Percentiles rank a stretch among this genome's conserved stretches.
Evolutionary conservation across 257 asterid genomes (phyloP).

Genomic region (Capsicum baccatum): DNA sequence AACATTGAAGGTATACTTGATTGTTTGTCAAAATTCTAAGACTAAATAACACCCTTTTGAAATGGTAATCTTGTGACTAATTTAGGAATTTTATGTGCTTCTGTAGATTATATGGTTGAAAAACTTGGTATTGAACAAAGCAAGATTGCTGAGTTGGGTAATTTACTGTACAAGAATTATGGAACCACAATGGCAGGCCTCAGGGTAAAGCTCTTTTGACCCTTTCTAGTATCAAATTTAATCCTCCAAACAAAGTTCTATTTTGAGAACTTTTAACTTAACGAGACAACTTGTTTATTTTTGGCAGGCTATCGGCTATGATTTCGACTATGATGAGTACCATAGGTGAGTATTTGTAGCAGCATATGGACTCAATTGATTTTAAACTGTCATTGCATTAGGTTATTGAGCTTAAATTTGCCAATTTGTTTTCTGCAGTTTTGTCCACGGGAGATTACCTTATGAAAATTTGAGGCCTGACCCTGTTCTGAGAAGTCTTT

Average conservation of each 20-base stretch:
- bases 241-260: not conserved
- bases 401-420: not conserved
- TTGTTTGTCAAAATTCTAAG: not conserved
- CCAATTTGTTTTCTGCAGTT: slow-evolving; percentile 47
- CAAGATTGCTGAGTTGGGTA: slow-evolving; percentile 65
- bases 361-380: not conserved
- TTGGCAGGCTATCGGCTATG: slow-evolving; percentile 93
- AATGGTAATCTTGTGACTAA: slow-evolving; percentile 18
- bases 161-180: slow-evolving; percentile 78
- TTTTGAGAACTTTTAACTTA: not conserved
- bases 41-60: too few relatives aligned
- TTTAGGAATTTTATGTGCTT: not conserved
- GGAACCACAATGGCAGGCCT: slow-evolving; percentile 99
- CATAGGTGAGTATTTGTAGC: slow-evolving; percentile 56
- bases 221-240: not conserved
- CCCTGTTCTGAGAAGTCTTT: slow-evolving; percentile 77
- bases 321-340: slow-evolving; percentile 93
- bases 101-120: slow-evolving; percentile 79
- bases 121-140: slow-evolving; percentile 74
- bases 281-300: slow-evolving; percentile 17
- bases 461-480: slow-evolving; percentile 87
- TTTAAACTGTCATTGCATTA: not conserved
- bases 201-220: slow-evolving; percentile 55
- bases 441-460: slow-evolving; percentile 97
- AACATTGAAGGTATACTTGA: slow-evolving; percentile 73